Conservation (phyloP, 164 flowering plant species). For the Liriodendron chinense region DNA sequence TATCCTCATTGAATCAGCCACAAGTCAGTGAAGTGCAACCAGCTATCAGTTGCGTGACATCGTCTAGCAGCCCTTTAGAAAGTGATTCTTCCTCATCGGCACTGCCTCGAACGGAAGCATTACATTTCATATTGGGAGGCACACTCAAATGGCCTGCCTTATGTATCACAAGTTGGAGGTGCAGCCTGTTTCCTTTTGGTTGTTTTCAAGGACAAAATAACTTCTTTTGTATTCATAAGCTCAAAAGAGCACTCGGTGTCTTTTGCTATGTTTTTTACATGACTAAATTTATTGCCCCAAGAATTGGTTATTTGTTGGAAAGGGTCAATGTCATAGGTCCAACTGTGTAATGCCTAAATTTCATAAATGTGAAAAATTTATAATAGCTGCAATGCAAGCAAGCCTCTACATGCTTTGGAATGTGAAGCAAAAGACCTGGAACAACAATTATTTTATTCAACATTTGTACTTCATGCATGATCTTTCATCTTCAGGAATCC, state of each 20-base stretch:
- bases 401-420: not conserved
- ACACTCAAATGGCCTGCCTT: conserved; percentile 15
- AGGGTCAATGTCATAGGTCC: not conserved
- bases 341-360: not conserved
- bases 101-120: conserved; percentile 41
- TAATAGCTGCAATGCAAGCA: not conserved
- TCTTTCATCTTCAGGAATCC: not conserved
- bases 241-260: not conserved
- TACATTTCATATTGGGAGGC: conserved; percentile 47
- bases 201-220: not conserved
- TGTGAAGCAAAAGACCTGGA: not conserved
- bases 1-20: conserved; percentile 37
- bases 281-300: no score
- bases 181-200: not conserved
- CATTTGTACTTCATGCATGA: not conserved
- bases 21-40: conserved; percentile 43
- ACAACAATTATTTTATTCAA: not conserved
- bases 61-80: conserved; percentile 33
- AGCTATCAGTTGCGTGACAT: conserved; percentile 28
- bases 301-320: not conserved
- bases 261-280: not conserved
- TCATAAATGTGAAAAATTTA: not conserved
- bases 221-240: not conserved
- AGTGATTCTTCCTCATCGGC: conserved; percentile 36
- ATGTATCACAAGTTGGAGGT: conserved; percentile 2